Base-by-base conservation (phyloP, 495 filamentous ascomycete genomes). In the Letharia lupina region DNA sequence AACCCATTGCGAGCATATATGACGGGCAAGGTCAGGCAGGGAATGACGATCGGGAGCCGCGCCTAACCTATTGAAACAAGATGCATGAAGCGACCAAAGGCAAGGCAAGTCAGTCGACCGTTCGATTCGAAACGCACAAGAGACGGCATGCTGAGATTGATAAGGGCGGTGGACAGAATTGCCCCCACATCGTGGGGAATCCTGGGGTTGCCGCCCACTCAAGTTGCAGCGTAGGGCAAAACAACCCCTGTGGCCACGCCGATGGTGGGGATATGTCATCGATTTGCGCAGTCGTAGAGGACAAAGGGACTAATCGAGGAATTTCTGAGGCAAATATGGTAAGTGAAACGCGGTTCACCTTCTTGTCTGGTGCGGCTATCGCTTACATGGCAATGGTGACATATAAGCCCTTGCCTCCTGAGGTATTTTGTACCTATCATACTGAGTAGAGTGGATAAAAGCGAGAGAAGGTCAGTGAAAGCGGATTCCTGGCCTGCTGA, bases 41-140 rank as follows among this genome's bases (percentile, higher is more conserved):
- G 0, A 41, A 41, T 20, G 58, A 44, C 37, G 20, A 61, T 61
- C 58, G 58, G 28, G 15, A 61, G 39, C 58, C 15, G 39, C 58
- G 58, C 58, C 41, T 61, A 40, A 23, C 58, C 58, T 40, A 61
- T 41, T 61, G 58, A 61, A 40, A 61, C 58, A 42, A 44, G n/a
- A 40, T 61, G 58, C 58, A 61, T 61, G 58, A 61, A 61, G 58
- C 58, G 58, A 61, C 58, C 58, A 61, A 61, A 61, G 58, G 37
- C 33, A 61, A 61, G 41, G 58, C 39, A 61, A 61, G 52, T 35
- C 28, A 31, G 28, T 54, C 50, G 50, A 54, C 13, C 48, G 3
- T 31, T 28, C 48, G 28, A 54, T 31, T 54, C 10, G 48, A 31
- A 54, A 33, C 11, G 52, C 12, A 35, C 52, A 56, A 56, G 28